Percentiles rank a stretch among this genome's conserved stretches.
Conservation (phyloP, 768 basidiomycete species). For the Podaxis rugospora region DNA sequence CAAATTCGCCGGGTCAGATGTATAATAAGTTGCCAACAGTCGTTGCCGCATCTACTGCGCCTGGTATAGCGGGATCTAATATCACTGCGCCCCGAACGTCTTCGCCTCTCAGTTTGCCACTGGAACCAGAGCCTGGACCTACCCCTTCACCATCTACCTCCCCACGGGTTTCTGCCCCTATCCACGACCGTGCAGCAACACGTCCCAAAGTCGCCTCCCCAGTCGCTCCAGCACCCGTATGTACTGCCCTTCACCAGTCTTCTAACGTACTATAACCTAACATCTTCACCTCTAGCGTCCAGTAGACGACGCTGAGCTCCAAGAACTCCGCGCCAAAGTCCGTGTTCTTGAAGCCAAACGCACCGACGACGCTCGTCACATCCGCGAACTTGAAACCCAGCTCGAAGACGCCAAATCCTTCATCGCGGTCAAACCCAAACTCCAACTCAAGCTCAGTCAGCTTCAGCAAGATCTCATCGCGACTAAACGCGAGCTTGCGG, state of each 20-base stretch:
- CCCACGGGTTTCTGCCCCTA: slow-evolving; percentile 17
- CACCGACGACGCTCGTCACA: slow-evolving; percentile 77
- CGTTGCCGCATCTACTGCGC: slow-evolving; percentile 18
- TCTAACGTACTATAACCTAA: slow-evolving; percentile 5
- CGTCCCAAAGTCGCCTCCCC: slow-evolving; percentile 20
- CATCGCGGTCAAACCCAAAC: slow-evolving; percentile 80
- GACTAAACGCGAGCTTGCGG: slow-evolving; percentile 71
- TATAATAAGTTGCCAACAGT: slow-evolving; percentile 17
- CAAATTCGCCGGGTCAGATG: slow-evolving; percentile 24
- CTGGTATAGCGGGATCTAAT: neutral
- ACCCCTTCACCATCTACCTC: slow-evolving; percentile 16
- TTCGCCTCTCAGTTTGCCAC: slow-evolving; percentile 33
- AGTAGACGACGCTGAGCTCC: slow-evolving; percentile 57
- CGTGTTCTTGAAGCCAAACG: slow-evolving; percentile 85
- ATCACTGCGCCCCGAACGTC: slow-evolving; percentile 25
- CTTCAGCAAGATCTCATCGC: slow-evolving; percentile 78
- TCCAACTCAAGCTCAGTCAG: slow-evolving; percentile 81
- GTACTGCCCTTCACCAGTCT: slow-evolving; percentile 12
- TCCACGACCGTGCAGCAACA: slow-evolving; percentile 15
- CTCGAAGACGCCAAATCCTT: slow-evolving; percentile 82
- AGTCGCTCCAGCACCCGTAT: slow-evolving; percentile 25
- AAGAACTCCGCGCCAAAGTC: slow-evolving; percentile 80
- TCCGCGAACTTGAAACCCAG: slow-evolving; percentile 83
- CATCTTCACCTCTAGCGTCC: slow-evolving; percentile 14
- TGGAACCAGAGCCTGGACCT: slow-evolving; percentile 22